Evolutionary conservation across 768 basidiomycete genomes (phyloP).

Genomic region (Amanita thiersii): DNA sequence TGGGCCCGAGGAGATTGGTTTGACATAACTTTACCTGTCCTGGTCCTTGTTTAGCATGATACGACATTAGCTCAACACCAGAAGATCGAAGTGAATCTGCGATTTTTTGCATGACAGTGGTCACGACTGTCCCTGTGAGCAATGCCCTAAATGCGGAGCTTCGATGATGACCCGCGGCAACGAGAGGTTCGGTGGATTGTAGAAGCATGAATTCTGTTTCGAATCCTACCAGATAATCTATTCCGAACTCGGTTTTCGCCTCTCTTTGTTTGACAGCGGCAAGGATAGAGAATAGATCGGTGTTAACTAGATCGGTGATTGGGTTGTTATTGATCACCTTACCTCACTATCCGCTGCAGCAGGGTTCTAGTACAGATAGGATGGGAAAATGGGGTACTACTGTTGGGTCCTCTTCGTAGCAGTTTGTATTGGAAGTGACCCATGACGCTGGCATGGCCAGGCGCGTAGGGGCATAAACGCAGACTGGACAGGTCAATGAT

Average conservation of each 20-base stretch:
- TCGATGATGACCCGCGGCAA: constrained; percentile 34
- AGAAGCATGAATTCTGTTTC: constrained; percentile 67
- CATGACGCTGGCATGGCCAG: constrained; percentile 51
- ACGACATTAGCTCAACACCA: constrained; percentile 56
- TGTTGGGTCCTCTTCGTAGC: constrained; percentile 25
- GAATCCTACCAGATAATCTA: constrained; percentile 55
- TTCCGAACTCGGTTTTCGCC: constrained; percentile 16
- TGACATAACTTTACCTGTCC: no score
- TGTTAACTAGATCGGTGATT: no score
- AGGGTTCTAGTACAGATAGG: constrained; percentile 54
- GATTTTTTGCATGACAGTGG: constrained; percentile 48
- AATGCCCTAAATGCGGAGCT: constrained; percentile 36
- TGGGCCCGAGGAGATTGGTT: no score
- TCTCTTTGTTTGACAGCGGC: constrained; percentile 16
- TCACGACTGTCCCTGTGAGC: constrained; percentile 34
- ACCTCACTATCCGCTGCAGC: constrained; percentile 46
- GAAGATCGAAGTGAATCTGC: constrained; percentile 35
- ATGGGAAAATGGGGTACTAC: constrained; percentile 23
- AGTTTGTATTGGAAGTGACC: constrained; percentile 62
- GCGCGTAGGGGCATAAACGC: constrained; percentile 45
- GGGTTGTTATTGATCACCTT: constrained; percentile 19
- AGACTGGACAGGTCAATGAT: constrained; percentile 48
- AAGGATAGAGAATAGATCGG: no score
- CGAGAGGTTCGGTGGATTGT: constrained; percentile 37
- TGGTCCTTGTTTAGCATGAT: constrained; percentile 61